Evolutionary conservation across 2,329 filamentous ascomycete genomes (phyloP), one percentile per base, ranked within the genome.

Genomic region (Davidsoniella neocaledoniae): DNA sequence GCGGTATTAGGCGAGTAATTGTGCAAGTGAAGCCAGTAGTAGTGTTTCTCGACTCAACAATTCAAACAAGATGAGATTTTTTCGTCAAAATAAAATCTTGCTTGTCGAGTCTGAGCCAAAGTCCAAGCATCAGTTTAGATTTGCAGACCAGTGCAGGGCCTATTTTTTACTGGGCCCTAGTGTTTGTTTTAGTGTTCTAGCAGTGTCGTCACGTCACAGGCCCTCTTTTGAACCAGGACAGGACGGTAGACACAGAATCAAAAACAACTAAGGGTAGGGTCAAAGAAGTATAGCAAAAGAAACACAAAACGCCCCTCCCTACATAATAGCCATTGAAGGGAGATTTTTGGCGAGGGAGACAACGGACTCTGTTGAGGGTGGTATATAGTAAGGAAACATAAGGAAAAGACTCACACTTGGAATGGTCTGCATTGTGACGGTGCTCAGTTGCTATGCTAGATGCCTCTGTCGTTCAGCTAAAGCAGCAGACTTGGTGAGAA

Each of bases 381-480:
- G 56, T 57, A 53, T 59, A 53, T 23, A 23, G 4, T 23, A 23
- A 23, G 48, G 26, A 37, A 29, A 33, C 14, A 68, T 57, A 51
- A 59, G 53, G 49, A 23, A 42, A 25, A 39, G n/a, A 68, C 67
- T 65, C 64, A 69, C 67, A 62, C 64, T 69, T 58, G 71, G 70
- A 64, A 73, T 67, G 57, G 70, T 66, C 68, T 73, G 71, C 71
- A 73, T 73, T 59, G 61, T 70, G 47, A 26, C 6, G 43, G 43
- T 43, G 26, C 21, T 4, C 23, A 21, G 2, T 10, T 26, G 23
- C 12, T 29, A 26, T 23, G 41, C 41, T 43, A 7, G 10, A 21
- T 14, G 19, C 14, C 19, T 21, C 40, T 43, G 14, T 21, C 17
- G 40, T 25, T 43, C 12, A 43, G 42, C 42, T 43, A 26, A 43